Conservation (phyloP, 2,329 filamentous ascomycete species). For the Graphilbum ipis-grandicollis region DNA sequence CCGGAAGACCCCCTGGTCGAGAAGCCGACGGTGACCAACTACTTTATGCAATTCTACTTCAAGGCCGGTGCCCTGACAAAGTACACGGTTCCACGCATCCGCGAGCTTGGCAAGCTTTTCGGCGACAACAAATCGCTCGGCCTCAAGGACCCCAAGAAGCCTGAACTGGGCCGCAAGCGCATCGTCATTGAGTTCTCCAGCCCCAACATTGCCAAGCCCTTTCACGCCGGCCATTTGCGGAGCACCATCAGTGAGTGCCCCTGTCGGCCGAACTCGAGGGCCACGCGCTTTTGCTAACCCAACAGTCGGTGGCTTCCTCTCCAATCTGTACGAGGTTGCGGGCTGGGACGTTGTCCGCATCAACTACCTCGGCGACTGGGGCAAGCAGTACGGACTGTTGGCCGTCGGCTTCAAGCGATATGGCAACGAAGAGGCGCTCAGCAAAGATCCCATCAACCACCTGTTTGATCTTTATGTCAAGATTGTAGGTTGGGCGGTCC, state of each 20-base stretch:
- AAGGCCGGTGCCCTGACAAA: slow-evolving; percentile 48
- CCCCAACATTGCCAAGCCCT: slow-evolving; percentile 75
- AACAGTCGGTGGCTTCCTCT: slow-evolving; percentile 49
- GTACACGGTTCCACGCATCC: slow-evolving; percentile 52
- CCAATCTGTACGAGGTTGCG: slow-evolving; percentile 51
- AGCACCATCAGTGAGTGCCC: slow-evolving; percentile 43
- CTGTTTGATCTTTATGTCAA: slow-evolving; percentile 68
- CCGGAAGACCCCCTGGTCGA: slow-evolving; percentile 46
- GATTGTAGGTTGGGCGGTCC: slow-evolving; percentile 33
- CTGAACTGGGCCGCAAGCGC: slow-evolving; percentile 43
- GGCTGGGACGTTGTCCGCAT: slow-evolving; percentile 60
- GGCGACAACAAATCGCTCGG: slow-evolving; percentile 46
- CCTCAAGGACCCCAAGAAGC: slow-evolving; percentile 42
- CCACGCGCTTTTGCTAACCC: neutral
- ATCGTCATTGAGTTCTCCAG: slow-evolving; percentile 69
- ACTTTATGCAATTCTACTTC: slow-evolving; percentile 68
- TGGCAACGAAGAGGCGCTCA: slow-evolving; percentile 54
- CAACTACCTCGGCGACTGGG: slow-evolving; percentile 72
- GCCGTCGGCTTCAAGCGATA: slow-evolving; percentile 61
- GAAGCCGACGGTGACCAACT: slow-evolving; percentile 47
- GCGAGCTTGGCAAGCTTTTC: slow-evolving; percentile 40
- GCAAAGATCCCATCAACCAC: slow-evolving; percentile 63
- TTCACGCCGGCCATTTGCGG: slow-evolving; percentile 61
- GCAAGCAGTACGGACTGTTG: slow-evolving; percentile 58
- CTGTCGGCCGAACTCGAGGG: no score